Percentiles rank a stretch among this genome's conserved stretches.
phyloP scores from a whole-genome alignment of 331 rosid species.

The Saraca asoca region DNA sequence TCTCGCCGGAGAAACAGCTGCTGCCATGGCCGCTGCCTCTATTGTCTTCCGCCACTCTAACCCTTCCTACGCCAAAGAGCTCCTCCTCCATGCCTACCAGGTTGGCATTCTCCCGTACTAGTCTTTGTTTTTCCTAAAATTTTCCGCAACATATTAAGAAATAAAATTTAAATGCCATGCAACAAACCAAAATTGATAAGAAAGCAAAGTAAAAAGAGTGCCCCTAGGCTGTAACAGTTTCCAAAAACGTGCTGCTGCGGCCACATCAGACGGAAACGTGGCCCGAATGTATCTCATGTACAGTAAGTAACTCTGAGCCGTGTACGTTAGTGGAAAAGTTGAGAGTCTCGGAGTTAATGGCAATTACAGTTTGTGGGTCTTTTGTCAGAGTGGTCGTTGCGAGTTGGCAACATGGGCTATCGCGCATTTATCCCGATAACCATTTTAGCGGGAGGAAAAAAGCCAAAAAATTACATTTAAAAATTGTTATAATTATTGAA shows the following conservation, averaged over 20 bases:
- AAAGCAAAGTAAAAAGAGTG: slow-evolving; percentile 2
- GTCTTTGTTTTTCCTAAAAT: neutral
- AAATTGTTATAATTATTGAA: too few relatives aligned
- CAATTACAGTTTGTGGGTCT: slow-evolving; percentile 44
- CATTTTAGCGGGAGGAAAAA: neutral
- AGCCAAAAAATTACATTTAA: neutral
- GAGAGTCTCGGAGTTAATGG: slow-evolving; percentile 49
- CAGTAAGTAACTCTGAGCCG: slow-evolving; percentile 2
- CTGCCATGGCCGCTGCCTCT: slow-evolving; percentile 99
- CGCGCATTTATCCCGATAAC: slow-evolving; percentile 18
- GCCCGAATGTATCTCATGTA: neutral
- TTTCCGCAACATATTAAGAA: too few relatives aligned
- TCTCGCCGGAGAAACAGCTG: slow-evolving; percentile 98
- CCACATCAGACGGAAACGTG: slow-evolving; percentile 3
- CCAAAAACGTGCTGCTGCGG: neutral
- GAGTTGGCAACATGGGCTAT: neutral
- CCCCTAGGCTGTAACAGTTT: too few relatives aligned
- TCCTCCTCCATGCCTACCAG: slow-evolving; percentile 84
- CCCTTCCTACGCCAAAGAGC: slow-evolving; percentile 69
- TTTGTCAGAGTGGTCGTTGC: slow-evolving; percentile 43
- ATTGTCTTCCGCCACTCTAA: slow-evolving; percentile 81
- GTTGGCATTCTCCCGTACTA: slow-evolving; percentile 30
- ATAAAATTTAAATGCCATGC: neutral
- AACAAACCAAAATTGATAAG: neutral
- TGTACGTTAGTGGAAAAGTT: slow-evolving; percentile 31